Evolutionary conservation across 441 rosid genomes (phyloP).

Genomic region (Populus tomentosa): DNA sequence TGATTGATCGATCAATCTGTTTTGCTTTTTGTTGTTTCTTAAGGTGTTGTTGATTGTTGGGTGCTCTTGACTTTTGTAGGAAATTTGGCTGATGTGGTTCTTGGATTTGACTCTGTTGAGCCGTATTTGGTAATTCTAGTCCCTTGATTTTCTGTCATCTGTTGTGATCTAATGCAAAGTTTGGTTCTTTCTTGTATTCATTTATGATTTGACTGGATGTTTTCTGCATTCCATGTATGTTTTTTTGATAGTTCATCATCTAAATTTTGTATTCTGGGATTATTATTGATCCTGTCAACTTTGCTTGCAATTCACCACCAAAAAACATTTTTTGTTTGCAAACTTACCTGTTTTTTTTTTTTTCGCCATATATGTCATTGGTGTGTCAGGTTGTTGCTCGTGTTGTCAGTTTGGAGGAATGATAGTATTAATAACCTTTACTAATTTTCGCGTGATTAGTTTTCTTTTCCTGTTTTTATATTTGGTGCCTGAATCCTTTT

Average conservation of each 20-base stretch:
- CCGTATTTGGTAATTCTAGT: constrained; percentile 56
- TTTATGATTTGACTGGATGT: not conserved
- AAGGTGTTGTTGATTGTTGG: not conserved
- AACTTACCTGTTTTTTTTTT: not conserved
- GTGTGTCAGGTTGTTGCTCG: not conserved
- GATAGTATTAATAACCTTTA: not conserved
- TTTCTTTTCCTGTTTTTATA: not conserved
- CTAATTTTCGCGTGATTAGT: not conserved
- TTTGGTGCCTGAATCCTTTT: not conserved
- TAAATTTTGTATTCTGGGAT: not conserved
- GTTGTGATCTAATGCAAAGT: not conserved
- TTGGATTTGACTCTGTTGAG: constrained; percentile 78
- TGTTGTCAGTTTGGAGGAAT: not conserved
- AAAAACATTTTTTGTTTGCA: not conserved
- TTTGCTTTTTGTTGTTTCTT: not conserved
- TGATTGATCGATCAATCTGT: not conserved
- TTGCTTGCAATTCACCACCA: not conserved
- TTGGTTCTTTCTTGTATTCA: not conserved
- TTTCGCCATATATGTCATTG: not conserved
- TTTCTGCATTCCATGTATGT: not conserved
- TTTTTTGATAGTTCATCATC: not conserved
- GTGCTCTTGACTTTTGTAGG: constrained; percentile 33
- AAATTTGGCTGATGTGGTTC: constrained; percentile 68
- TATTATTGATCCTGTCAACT: not conserved
- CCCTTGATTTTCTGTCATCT: not conserved